Evolutionary conservation across 2,329 filamentous ascomycete genomes (phyloP), one percentile per base, ranked within the genome.

Genomic region (Colletotrichum melonis): DNA sequence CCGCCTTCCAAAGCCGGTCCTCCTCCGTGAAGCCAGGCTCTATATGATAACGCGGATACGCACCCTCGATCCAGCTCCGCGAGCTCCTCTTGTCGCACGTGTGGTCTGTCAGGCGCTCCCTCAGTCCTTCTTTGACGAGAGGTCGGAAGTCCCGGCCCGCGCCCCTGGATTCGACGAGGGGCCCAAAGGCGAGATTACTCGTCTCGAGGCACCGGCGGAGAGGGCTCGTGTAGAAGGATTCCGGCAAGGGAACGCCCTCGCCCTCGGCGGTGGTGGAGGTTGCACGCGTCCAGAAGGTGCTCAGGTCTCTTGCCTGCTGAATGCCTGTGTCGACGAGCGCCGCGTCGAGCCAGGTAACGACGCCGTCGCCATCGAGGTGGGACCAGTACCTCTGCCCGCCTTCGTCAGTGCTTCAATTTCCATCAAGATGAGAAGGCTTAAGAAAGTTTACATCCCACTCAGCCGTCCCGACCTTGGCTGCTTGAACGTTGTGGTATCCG

Each of bases 81-180:
- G 82, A 79, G 63, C 86, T 86, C 19, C 90, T 84, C 19, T 88
- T 85, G 78, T 92, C 90, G 78, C 91, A 92, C 0, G 90, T 92
- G 78, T 92, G 90, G 67, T 87, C 83, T 9, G 88, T 90, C 70
- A 91, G 85, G 2, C 88, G 86, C 78, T 93, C 91, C 24, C 91
- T 84, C 16, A 92, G 82, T 5, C 86, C 78, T 71, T 92, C 90
- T 78, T 90, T 91, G 77, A 92, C 80, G 1, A 85, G 89, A 89
- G 38, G 38, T 42, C 38, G 38, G 38, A 42, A 42, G 2, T 19
- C 14, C 38, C 5, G 38, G 38, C 38, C 6, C 79, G 81, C 5
- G 89, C 79, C 38, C 38, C 7, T 7, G 38, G 14, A 16, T 42
- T 42, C 38, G 38, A 42, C 38, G 14, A 42, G 38, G 38, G 38